Evolutionary conservation across 305 asterid genomes (phyloP).

Genomic region (Plantago rigida): DNA sequence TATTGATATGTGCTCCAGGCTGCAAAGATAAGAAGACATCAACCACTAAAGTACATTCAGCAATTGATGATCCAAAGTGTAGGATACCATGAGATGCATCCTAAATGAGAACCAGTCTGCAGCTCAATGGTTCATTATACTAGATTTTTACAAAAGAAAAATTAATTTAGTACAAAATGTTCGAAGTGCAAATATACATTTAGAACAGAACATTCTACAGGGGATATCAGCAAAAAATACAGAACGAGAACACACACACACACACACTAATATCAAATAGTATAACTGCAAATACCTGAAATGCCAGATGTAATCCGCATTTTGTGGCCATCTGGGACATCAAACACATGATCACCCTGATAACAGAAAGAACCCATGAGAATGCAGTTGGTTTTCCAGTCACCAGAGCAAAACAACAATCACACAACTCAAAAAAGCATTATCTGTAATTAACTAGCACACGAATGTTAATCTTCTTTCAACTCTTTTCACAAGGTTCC

Average conservation of each 20-base stretch:
- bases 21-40: background rate
- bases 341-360: conserved; percentile 83
- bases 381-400: conserved; percentile 1
- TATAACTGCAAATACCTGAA: conserved; percentile 48
- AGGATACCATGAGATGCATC: background rate
- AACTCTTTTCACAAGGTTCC: background rate
- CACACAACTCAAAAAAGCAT: conserved; percentile 1
- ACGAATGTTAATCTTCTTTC: background rate
- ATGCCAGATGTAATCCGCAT: conserved; percentile 60
- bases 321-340: conserved; percentile 87
- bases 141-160: background rate
- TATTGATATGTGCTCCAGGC: background rate
- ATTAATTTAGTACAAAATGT: background rate
- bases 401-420: conserved; percentile 6
- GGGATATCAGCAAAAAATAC: background rate
- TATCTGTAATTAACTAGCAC: background rate
- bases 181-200: background rate
- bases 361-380: conserved; percentile 1
- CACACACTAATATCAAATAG: conserved; percentile 17
- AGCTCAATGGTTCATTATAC: background rate
- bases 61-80: background rate
- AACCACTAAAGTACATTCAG: background rate
- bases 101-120: background rate
- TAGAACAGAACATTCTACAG: background rate
- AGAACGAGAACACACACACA: conserved; percentile 17